Percentiles rank a stretch among this genome's conserved stretches.
phyloP scores from a whole-genome alignment of 192 early-diverging fungal genomes.

The Chytriomyces sp. region DNA sequence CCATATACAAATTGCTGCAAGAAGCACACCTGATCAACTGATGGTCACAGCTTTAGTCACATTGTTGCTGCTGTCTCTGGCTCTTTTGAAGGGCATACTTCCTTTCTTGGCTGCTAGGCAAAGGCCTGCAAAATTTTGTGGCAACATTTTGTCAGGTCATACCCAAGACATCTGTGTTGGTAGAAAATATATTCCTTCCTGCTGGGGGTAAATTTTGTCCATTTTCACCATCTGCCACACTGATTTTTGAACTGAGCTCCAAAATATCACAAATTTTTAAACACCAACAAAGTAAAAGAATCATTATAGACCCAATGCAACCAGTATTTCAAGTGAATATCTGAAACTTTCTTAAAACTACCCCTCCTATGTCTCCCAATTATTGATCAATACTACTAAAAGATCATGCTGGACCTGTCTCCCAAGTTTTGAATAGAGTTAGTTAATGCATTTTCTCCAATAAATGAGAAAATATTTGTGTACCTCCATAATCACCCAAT shows the following conservation, averaged over 20 bases:
- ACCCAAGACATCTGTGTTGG: conserved; percentile 94
- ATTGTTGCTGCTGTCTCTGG: conserved; percentile 45
- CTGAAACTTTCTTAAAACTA: not conserved
- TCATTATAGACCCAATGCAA: conserved; percentile 42
- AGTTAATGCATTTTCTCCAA: too few relatives aligned
- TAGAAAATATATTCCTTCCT: conserved; percentile 78
- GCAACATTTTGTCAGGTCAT: conserved; percentile 86
- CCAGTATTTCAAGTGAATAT: too few relatives aligned
- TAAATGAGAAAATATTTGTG: too few relatives aligned
- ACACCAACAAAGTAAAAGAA: conserved; percentile 97
- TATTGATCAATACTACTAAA: too few relatives aligned
- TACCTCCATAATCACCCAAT: too few relatives aligned
- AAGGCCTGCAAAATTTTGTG: conserved; percentile 62
- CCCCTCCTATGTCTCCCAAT: too few relatives aligned
- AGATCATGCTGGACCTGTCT: too few relatives aligned
- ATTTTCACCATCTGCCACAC: conserved; percentile 64
- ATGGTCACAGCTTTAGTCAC: conserved; percentile 34
- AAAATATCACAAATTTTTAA: conserved; percentile 92
- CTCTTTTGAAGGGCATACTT: conserved; percentile 9
- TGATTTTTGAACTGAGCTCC: conserved; percentile 62
- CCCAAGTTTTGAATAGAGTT: too few relatives aligned
- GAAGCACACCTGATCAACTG: conserved; percentile 44
- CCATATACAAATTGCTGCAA: conserved; percentile 57
- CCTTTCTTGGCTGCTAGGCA: conserved; percentile 68
- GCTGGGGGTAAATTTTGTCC: conserved; percentile 70